Conservation (phyloP, 768 basidiomycete genomes). For the Suillus tomentosus region DNA sequence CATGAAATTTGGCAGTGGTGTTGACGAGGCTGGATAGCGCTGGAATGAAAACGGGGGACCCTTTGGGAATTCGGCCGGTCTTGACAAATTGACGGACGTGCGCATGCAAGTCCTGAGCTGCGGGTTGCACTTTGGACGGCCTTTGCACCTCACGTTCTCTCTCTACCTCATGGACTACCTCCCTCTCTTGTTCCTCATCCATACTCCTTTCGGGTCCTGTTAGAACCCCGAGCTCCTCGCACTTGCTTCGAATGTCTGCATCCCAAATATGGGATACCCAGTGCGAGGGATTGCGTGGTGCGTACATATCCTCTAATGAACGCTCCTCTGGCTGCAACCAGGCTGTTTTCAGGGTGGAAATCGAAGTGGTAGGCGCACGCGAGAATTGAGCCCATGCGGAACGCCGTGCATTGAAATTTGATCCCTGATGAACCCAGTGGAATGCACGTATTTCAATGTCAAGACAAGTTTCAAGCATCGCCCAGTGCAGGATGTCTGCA, state of each 20-base stretch:
- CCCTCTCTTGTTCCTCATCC: slow-evolving; percentile 54
- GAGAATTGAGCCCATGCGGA: slow-evolving; percentile 22
- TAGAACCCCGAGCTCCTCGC: slow-evolving; percentile 20
- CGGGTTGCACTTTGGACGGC: slow-evolving; percentile 29
- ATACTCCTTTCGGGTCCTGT: slow-evolving; percentile 24
- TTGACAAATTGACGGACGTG: slow-evolving; percentile 29
- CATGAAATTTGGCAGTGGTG: slow-evolving; percentile 18
- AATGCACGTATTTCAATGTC: slow-evolving; percentile 41
- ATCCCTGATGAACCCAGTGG: slow-evolving; percentile 45
- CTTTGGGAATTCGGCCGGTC: slow-evolving; percentile 28
- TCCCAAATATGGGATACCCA: neutral
- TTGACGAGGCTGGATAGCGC: slow-evolving; percentile 15
- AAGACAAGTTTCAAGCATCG: slow-evolving; percentile 44
- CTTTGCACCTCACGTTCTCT: slow-evolving; percentile 42
- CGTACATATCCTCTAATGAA: slow-evolving; percentile 40
- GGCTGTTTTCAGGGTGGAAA: slow-evolving; percentile 10
- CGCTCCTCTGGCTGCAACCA: slow-evolving; percentile 48
- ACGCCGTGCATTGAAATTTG: slow-evolving; percentile 21
- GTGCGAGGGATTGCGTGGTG: neutral
- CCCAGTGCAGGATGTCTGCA: slow-evolving; percentile 45
- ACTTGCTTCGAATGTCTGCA: slow-evolving; percentile 18
- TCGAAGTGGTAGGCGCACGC: neutral
- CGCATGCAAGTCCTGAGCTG: slow-evolving; percentile 24
- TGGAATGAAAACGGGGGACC: slow-evolving; percentile 25
- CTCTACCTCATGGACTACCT: slow-evolving; percentile 48